Base-by-base conservation (phyloP, 164 flowering plant species). In the Taxillus chinensis region DNA sequence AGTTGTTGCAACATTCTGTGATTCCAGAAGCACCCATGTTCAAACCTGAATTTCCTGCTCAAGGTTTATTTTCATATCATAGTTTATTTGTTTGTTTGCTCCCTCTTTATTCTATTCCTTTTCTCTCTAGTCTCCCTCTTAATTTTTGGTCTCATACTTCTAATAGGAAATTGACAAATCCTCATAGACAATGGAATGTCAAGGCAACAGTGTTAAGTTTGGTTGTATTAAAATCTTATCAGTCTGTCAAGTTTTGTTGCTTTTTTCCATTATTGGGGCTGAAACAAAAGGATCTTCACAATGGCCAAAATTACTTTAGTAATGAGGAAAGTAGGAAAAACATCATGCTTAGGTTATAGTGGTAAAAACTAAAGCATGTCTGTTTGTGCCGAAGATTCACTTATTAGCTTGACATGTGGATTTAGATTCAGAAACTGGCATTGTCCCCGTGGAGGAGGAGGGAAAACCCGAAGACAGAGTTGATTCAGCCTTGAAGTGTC, bases 11-110 rank as follows among this genome's bases (percentile, higher is more conserved):
- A 74, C 75, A 81, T 53, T 85, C 97, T 68, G 79, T 76, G 63
- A 86, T 90, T 69, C 97, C 99, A 14, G 99, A 93, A 70, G 49
- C 57, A 5, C 99, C 99, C n/a, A 90, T 93, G 99, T 93, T 75
- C 60, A 79, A 69, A 61, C 99, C 99, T 10, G 96, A 86, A 75
- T 93, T 68, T 70, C 97, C 95, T 69, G 86, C 95, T 13, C 97
- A 90, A 87, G 97, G 99, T 90, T 70, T 46, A 17, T 41, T 15
- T 17, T 49, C 39, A 40, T 10, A 37, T 38, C 39, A 5, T 9
- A 38, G 8, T 57, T 14, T 40, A 4, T 10, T 40, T 57, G 59
- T 10, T 55, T 55, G 17, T 13, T 14, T 17, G 8, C 9, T 38
- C 13, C 4, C 5, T n/a, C 40, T 53, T 14, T 14, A 7, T 53